Evolutionary conservation across 1,139 yeast genomes (phyloP), one percentile per base, ranked within the genome.

Genomic region (Suhomyces coccinellae): DNA sequence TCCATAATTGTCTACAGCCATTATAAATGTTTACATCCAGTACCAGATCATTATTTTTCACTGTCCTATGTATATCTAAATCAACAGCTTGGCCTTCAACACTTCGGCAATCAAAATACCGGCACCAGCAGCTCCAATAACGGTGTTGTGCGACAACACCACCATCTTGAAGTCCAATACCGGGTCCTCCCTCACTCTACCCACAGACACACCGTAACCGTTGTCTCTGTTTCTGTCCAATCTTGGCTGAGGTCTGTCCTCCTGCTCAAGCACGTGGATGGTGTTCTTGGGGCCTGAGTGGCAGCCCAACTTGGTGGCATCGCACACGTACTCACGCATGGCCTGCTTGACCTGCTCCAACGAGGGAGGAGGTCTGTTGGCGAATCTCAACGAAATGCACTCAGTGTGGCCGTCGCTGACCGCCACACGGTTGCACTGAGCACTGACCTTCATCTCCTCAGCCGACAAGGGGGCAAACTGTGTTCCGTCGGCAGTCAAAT

Each of bases 41-140:
- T n/a, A n/a, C n/a, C n/a, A n/a, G n/a, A n/a, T n/a, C n/a, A 33
- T 33, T 26, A 33, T 33, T 17, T 20, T 20, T 13, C 12, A 13
- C 12, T 33, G n/a, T 33, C 6, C 36, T 33, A 17, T 26, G 20
- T 22, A 6, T 11, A 13, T 22, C 15, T 77, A 90, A 55, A 91
- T 79, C 58, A 89, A 71, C 48, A 81, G 77, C 73, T 86, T 89
- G 45, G 93, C 93, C 51, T 79, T 71, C 58, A 93, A 78, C 49
- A 89, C 77, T 71, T 93, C 99, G 41, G 96, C 99, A 67, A 95
- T 93, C 66, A 93, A 82, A 51, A 93, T 78, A 66, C 99, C 99
- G n/a, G 98, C 87, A 62, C 99, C 99, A 27, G 99, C 99, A 59
- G 99, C 99, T 61, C 99, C 99, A 56, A 93, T 87, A 58, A 93